Evolutionary conservation across 148 eudicot genomes (phyloP).

Genomic region (Vaccinium darrowii): DNA sequence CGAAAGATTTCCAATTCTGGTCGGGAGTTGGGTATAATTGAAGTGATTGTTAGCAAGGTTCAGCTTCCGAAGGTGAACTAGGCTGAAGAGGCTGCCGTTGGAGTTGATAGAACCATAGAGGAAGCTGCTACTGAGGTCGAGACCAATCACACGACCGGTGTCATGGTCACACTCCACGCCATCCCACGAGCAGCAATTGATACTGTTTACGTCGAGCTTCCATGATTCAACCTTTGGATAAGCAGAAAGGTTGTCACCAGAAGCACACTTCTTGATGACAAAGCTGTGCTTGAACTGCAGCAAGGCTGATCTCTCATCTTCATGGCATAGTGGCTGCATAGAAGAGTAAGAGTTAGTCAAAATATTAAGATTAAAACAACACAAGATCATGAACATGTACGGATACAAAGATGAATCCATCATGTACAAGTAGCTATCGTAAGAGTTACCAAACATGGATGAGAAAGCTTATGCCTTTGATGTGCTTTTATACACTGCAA

Average conservation of each 20-base stretch:
- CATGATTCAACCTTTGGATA: too few relatives aligned
- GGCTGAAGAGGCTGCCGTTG: too few relatives aligned
- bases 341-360: background rate
- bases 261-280: too few relatives aligned
- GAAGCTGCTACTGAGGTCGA: background rate
- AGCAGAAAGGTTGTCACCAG: too few relatives aligned
- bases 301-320: slow-evolving; percentile 17
- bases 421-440: too few relatives aligned
- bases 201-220: too few relatives aligned
- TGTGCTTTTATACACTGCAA: background rate
- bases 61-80: too few relatives aligned
- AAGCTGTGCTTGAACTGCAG: background rate
- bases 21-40: too few relatives aligned
- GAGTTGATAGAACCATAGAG: background rate
- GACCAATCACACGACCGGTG: background rate
- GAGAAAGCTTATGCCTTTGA: background rate
- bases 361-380: too few relatives aligned
- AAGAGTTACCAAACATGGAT: too few relatives aligned
- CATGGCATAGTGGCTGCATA: background rate
- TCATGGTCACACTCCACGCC: background rate
- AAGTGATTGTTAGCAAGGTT: too few relatives aligned
- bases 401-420: background rate
- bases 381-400: too few relatives aligned
- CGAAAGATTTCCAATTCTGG: background rate
- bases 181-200: background rate